Conservation (phyloP, 2,329 filamentous ascomycete species). For the Colletotrichum viniferum region DNA sequence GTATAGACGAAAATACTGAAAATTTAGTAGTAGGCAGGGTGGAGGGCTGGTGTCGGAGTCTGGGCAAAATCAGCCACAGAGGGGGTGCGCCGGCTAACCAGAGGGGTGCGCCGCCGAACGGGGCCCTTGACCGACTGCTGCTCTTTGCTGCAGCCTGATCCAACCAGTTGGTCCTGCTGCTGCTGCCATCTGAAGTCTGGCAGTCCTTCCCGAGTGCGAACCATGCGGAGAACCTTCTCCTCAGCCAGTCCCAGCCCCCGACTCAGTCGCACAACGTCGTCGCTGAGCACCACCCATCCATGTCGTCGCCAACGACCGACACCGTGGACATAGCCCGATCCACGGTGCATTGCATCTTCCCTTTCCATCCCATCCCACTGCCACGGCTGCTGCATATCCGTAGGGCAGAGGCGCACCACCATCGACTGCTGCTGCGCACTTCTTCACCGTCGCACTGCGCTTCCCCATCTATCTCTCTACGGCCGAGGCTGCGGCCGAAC, state of each 20-base stretch:
- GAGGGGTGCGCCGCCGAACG: too few species aligned
- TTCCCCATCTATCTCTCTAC: not conserved
- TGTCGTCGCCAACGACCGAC: not conserved
- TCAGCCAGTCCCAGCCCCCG: not conserved
- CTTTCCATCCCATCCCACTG: not conserved
- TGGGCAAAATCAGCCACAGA: too few species aligned
- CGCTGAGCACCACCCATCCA: not conserved
- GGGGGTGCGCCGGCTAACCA: too few species aligned
- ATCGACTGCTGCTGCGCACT: not conserved
- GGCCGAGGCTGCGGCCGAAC: not conserved
- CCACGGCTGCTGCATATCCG: not conserved
- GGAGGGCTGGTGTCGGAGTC: too few species aligned
- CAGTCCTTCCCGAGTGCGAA: not conserved
- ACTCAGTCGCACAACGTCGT: not conserved
- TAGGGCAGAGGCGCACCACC: not conserved
- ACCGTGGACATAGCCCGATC: conserved; percentile 8
- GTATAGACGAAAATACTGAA: too few species aligned
- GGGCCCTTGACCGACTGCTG: not conserved
- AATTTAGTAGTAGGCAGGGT: too few species aligned
- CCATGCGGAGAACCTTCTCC: not conserved
- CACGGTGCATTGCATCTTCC: conserved; percentile 11
- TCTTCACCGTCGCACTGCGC: not conserved
- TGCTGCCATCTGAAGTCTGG: conserved; percentile 7
- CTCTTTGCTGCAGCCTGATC: conserved; percentile 12
- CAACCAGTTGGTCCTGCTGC: not conserved